phyloP scores from a whole-genome alignment of 2,329 filamentous ascomycete genomes.

The Leptosphaerulina australis region DNA sequence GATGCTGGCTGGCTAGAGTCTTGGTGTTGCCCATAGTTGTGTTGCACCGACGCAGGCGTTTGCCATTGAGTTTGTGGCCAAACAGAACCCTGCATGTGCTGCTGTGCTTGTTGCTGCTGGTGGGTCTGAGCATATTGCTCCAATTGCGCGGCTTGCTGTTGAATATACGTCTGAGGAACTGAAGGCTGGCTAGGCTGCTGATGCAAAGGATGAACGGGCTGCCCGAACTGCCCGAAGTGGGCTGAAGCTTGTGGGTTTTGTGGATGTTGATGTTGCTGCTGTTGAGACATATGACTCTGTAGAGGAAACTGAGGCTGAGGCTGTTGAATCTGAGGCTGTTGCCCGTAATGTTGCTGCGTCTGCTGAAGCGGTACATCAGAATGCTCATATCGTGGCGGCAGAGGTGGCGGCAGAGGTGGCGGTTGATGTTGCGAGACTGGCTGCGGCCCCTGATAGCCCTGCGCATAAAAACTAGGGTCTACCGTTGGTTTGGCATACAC shows the following conservation, averaged over 20 bases:
- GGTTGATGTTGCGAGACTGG: constrained; percentile 19
- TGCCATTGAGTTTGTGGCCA: constrained; percentile 32
- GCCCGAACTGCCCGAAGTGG: constrained; percentile 25
- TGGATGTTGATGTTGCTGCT: constrained; percentile 12
- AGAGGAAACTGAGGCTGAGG: constrained; percentile 11
- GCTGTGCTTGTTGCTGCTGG: constrained; percentile 18
- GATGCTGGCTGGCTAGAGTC: constrained; percentile 14
- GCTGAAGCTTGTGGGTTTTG: constrained; percentile 18
- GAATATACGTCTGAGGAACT: constrained; percentile 21
- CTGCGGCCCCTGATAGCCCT: constrained; percentile 34
- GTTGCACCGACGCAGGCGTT: constrained; percentile 21
- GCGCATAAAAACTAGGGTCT: constrained; percentile 35
- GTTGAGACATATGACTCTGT: background rate
- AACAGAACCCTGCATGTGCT: constrained; percentile 10
- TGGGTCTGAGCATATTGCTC: constrained; percentile 14
- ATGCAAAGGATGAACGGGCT: constrained; percentile 28
- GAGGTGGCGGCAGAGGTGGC: constrained; percentile 22
- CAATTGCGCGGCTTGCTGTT: constrained; percentile 21
- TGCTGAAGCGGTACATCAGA: constrained; percentile 14
- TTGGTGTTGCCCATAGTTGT: constrained; percentile 20
- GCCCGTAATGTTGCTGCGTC: constrained; percentile 24
- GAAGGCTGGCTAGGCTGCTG: constrained; percentile 19
- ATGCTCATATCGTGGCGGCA: constrained; percentile 23
- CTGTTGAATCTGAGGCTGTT: too few species aligned
- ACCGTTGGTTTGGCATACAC: constrained; percentile 39